Percentiles rank a stretch among this genome's conserved stretches.
These are phyloP conservation scores for Verticillium zaregamsianum DNA, from an alignment of 2,329 filamentous ascomycete genomes.

Conservation along the genomic window DNA sequence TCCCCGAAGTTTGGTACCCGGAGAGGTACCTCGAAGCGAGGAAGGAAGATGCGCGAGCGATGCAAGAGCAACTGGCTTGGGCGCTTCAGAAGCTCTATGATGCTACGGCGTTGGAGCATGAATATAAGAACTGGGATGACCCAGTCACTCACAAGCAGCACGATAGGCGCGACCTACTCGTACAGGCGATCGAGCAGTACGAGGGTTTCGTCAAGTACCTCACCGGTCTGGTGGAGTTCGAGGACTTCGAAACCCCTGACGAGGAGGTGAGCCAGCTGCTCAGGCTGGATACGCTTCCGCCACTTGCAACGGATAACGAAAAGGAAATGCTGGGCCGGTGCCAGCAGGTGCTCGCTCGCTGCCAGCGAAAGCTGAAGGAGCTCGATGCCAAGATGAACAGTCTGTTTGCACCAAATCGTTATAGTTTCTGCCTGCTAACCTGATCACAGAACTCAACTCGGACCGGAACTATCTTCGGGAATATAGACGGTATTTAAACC, in stretches of 20 bases:
- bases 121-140: conserved; percentile 15
- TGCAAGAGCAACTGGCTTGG: conserved; percentile 30
- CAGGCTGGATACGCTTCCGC: conserved; percentile 34
- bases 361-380: conserved; percentile 27
- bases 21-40: conserved; percentile 47
- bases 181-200: conserved; percentile 18
- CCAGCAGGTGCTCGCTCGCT: conserved; percentile 27
- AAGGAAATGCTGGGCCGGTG: conserved; percentile 22
- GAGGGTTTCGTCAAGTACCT: conserved; percentile 25
- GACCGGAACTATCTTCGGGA: conserved; percentile 25
- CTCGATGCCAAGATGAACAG: conserved; percentile 27
- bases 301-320: conserved; percentile 27
- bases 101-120: conserved; percentile 11
- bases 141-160: conserved; percentile 11
- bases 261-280: conserved; percentile 33
- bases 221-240: conserved; percentile 28
- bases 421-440: neutral
- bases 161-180: conserved; percentile 26
- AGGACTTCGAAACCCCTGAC: conserved; percentile 29
- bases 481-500: conserved; percentile 33
- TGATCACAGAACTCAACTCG: conserved; percentile 20
- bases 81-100: conserved; percentile 16
- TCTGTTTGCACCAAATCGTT: conserved; percentile 18
- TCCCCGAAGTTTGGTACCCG: conserved; percentile 48
- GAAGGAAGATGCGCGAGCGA: conserved; percentile 40